Evolutionary conservation across 2,329 filamentous ascomycete species (phyloP).

Genomic region (Paecilomyces niveus): DNA sequence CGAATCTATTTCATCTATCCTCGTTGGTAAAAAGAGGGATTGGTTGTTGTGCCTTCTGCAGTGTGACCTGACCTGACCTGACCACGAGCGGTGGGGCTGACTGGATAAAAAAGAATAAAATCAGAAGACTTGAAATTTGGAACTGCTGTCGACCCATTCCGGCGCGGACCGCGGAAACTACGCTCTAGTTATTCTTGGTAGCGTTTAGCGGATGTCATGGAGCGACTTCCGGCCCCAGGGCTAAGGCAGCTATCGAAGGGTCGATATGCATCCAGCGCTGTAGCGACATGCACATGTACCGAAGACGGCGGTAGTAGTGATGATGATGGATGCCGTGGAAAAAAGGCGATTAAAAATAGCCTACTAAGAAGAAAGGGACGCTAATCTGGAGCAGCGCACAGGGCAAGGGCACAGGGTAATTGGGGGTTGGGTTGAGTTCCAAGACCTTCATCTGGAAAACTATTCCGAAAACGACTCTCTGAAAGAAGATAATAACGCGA

Average conservation of each 20-base stretch:
- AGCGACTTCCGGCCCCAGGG: not conserved
- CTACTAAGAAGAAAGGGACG: too few relatives aligned
- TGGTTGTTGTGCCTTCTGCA: too few relatives aligned
- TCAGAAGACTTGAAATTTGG: not conserved
- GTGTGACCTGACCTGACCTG: too few relatives aligned
- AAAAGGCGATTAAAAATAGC: not conserved
- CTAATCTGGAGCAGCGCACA: not conserved
- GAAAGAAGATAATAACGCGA: not conserved
- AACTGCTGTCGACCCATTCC: not conserved
- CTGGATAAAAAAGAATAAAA: not conserved
- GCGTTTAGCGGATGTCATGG: not conserved
- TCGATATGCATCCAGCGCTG: not conserved
- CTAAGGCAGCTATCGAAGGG: not conserved
- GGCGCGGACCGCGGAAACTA: not conserved
- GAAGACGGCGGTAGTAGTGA: not conserved
- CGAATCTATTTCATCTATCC: too few relatives aligned
- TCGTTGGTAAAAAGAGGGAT: too few relatives aligned
- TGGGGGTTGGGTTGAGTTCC: slow-evolving; percentile 12
- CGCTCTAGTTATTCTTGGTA: not conserved
- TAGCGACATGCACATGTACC: not conserved
- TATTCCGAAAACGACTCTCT: slow-evolving; percentile 11
- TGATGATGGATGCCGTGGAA: not conserved
- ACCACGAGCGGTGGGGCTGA: not conserved
- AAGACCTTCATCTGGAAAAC: slow-evolving; percentile 3
- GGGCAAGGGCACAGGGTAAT: slow-evolving; percentile 1